Evolutionary conservation across 495 filamentous ascomycete genomes (phyloP).

Genomic region (Neurospora africana): DNA sequence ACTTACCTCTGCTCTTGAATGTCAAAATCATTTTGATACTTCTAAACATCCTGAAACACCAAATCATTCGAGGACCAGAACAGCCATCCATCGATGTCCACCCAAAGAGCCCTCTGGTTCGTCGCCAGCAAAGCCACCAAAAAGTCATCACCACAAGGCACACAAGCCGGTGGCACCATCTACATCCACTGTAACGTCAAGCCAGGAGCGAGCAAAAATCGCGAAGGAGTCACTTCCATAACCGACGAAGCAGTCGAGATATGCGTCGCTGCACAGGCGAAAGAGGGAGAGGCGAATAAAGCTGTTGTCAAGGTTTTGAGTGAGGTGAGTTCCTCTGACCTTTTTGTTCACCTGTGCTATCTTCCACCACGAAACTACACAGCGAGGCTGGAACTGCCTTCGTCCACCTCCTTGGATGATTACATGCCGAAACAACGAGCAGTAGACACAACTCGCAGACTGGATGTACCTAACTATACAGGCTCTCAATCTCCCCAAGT

Average conservation of each 20-base stretch:
- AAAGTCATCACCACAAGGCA: constrained; percentile 15
- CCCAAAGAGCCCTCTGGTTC: constrained; percentile 18
- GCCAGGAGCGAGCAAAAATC: constrained; percentile 48
- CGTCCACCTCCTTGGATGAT: neutral
- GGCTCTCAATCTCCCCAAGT: constrained; percentile 49
- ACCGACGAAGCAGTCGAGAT: constrained; percentile 46
- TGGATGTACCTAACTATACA: constrained; percentile 1
- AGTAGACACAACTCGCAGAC: neutral
- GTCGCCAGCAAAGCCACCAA: constrained; percentile 15
- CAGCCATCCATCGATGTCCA: neutral
- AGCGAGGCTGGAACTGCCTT: neutral
- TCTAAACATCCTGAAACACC: neutral
- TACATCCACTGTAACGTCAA: constrained; percentile 52
- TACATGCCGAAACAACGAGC: neutral
- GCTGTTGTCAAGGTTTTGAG: constrained; percentile 55
- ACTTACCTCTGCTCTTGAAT: too few relatives aligned
- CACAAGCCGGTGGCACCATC: constrained; percentile 18
- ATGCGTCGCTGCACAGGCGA: constrained; percentile 50
- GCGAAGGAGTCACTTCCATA: constrained; percentile 47
- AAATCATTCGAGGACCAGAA: too few relatives aligned
- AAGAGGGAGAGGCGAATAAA: constrained; percentile 57
- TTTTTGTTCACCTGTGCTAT: neutral
- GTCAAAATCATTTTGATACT: too few relatives aligned
- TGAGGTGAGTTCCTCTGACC: constrained; percentile 33
- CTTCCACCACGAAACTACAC: neutral